Evolutionary conservation across 305 asterid species (phyloP).

Genomic region (Andrographis paniculata): DNA sequence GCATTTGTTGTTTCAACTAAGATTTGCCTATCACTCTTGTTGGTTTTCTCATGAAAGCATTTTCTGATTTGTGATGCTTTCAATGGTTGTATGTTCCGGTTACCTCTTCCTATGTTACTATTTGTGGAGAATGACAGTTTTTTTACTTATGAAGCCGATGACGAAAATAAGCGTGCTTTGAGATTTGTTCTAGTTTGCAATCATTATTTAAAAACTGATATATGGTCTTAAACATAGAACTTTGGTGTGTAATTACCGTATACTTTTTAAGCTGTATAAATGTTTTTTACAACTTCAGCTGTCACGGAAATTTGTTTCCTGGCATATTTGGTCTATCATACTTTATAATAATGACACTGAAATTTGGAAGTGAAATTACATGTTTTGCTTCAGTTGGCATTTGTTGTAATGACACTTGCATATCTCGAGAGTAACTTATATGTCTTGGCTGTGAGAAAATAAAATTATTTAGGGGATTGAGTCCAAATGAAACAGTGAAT

Average conservation of each 20-base stretch:
- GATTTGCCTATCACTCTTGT: neutral
- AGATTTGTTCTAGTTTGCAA: neutral
- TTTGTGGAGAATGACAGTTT: neutral
- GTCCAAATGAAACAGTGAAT: neutral
- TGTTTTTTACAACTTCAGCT: neutral
- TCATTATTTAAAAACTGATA: neutral
- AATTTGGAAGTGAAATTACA: slow-evolving; percentile 9
- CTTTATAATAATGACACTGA: neutral
- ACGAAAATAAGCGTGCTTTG: neutral
- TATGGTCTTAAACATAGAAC: neutral
- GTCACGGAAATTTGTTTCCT: neutral
- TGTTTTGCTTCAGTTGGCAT: slow-evolving; percentile 16
- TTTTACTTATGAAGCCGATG: neutral
- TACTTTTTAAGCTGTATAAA: neutral
- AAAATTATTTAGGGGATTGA: neutral
- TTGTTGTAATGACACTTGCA: slow-evolving; percentile 16
- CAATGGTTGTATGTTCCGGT: neutral
- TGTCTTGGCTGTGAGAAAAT: neutral
- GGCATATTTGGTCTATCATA: neutral
- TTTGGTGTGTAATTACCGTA: neutral
- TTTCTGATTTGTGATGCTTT: neutral
- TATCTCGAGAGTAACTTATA: neutral
- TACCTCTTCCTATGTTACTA: neutral
- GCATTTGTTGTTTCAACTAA: neutral
- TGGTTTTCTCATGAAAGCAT: neutral